These are phyloP conservation scores for Amanita brunnescens DNA, from an alignment of 768 basidiomycete species.

Conservation along the genomic window DNA sequence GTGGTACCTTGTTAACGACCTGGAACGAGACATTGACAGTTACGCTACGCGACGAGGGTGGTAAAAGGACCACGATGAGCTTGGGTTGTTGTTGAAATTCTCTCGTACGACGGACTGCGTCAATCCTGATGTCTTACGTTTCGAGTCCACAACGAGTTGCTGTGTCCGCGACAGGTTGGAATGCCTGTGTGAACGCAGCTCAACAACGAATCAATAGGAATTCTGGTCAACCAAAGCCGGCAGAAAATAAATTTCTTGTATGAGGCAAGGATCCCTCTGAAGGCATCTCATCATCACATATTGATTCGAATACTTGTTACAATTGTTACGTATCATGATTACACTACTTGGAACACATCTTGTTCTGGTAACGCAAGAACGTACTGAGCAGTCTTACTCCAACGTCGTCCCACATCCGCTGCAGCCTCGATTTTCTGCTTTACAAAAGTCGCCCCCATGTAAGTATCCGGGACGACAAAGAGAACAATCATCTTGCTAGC, in stretches of 20 bases:
- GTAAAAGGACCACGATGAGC: constrained; percentile 56
- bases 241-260: constrained; percentile 32
- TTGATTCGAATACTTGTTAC: too few species aligned
- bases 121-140: not conserved
- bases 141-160: constrained; percentile 1
- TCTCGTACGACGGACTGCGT: constrained; percentile 37
- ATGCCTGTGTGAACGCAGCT: constrained; percentile 6
- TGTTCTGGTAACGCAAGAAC: not conserved
- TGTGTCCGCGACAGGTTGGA: constrained; percentile 2
- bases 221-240: constrained; percentile 39
- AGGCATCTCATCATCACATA: too few species aligned
- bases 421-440: not conserved
- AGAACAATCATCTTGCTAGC: not conserved
- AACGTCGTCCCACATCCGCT: not conserved
- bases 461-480: not conserved
- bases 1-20: constrained; percentile 11
- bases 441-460: not conserved
- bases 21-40: not conserved
- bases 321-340: too few species aligned
- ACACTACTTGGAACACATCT: too few species aligned
- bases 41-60: constrained; percentile 49
- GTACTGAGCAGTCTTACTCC: constrained; percentile 2
- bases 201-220: constrained; percentile 3
- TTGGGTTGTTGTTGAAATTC: constrained; percentile 39
- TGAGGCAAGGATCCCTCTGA: constrained; percentile 13